Percentiles rank a stretch among this genome's conserved stretches.
These are phyloP conservation scores for Stagonosporopsis chrysanthemi DNA, from an alignment of 2,329 filamentous ascomycete genomes.

Conservation along the genomic window DNA sequence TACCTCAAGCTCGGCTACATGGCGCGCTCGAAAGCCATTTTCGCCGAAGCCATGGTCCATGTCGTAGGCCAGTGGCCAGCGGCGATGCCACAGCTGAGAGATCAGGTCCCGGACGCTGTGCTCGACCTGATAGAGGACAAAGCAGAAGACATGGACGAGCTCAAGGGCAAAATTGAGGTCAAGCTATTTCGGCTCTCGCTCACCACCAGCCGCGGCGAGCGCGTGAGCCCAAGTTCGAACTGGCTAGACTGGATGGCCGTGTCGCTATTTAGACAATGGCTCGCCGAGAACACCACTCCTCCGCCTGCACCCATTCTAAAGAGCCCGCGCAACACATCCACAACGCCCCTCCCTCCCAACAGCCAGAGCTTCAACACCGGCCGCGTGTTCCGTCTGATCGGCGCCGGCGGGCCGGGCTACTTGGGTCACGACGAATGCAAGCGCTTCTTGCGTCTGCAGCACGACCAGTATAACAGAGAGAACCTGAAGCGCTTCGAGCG, in stretches of 20 bases:
- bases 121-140: slow-evolving; percentile 94
- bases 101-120: slow-evolving; percentile 74
- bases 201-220: slow-evolving; percentile 79
- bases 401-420: slow-evolving; percentile 70
- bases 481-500: slow-evolving; percentile 85
- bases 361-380: slow-evolving; percentile 65
- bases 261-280: slow-evolving; percentile 88
- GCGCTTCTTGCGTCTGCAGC: slow-evolving; percentile 82
- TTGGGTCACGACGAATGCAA: slow-evolving; percentile 88
- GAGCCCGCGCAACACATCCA: slow-evolving; percentile 36
- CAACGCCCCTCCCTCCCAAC: slow-evolving; percentile 22
- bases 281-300: slow-evolving; percentile 87
- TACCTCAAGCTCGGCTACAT: slow-evolving; percentile 91
- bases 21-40: slow-evolving; percentile 78
- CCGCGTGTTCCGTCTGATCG: slow-evolving; percentile 79
- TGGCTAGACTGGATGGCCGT: slow-evolving; percentile 92
- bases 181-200: slow-evolving; percentile 83
- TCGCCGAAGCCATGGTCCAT: slow-evolving; percentile 83
- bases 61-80: slow-evolving; percentile 94
- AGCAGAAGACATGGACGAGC: slow-evolving; percentile 87
- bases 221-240: slow-evolving; percentile 78
- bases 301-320: slow-evolving; percentile 64
- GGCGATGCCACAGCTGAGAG: slow-evolving; percentile 76
- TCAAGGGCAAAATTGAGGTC: slow-evolving; percentile 79
- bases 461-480: slow-evolving; percentile 85